Percentiles rank a stretch among this genome's conserved stretches.
Conservation (phyloP, 805 yeast species). For the Cyberlindnera lachancei region DNA sequence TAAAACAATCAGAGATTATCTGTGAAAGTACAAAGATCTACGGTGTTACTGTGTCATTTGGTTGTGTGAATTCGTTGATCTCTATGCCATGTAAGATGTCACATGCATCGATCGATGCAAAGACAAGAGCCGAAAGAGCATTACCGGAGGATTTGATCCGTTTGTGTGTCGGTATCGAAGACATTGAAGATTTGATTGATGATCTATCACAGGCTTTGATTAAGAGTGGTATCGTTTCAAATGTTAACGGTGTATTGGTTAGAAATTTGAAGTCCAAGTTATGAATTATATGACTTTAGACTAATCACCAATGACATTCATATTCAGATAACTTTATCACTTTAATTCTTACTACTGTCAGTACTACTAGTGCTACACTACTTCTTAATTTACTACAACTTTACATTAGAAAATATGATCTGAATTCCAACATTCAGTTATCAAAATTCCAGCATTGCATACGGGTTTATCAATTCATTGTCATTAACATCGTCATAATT, state of each 20-base stretch:
- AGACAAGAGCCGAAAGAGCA: slow-evolving; percentile 78
- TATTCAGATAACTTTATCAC: neutral
- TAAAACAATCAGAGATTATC: slow-evolving; percentile 56
- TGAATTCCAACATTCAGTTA: slow-evolving; percentile 5
- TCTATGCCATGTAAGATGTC: slow-evolving; percentile 96
- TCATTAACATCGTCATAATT: too few relatives aligned
- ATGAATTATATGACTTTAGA: too few relatives aligned
- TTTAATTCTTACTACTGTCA: too few relatives aligned
- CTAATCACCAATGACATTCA: too few relatives aligned
- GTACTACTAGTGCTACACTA: neutral
- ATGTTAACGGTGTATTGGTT: slow-evolving; percentile 22
- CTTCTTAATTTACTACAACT: too few relatives aligned
- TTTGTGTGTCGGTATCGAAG: slow-evolving; percentile 88
- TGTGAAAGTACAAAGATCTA: slow-evolving; percentile 72
- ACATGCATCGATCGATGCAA: slow-evolving; percentile 91
- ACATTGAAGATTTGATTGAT: slow-evolving; percentile 68
- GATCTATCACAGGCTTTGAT: slow-evolving; percentile 69
- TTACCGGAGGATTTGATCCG: slow-evolving; percentile 90
- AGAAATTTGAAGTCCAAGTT: slow-evolving; percentile 15
- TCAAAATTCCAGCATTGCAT: slow-evolving; percentile 9
- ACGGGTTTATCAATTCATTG: too few relatives aligned
- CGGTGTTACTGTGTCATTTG: slow-evolving; percentile 89
- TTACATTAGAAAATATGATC: too few relatives aligned
- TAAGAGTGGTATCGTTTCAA: slow-evolving; percentile 49
- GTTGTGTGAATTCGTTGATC: slow-evolving; percentile 86